Evolutionary conservation across 306 rosid genomes (phyloP).

Genomic region (Pyrus communis): DNA sequence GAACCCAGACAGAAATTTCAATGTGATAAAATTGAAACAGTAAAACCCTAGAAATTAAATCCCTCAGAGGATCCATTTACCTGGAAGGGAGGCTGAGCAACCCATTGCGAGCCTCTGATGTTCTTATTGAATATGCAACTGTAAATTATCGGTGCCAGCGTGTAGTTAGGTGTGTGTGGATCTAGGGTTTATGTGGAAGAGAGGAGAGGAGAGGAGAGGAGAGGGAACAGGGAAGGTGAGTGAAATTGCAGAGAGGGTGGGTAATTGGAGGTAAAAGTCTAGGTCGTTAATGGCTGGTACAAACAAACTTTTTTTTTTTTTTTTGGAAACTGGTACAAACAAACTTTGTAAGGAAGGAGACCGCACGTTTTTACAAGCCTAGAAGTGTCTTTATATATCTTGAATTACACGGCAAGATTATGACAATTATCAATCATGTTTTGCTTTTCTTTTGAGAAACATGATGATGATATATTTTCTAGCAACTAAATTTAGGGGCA

Average conservation of each 20-base stretch:
- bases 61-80: slow-evolving; percentile 24
- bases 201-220: background rate
- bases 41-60: background rate
- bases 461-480: too few species aligned
- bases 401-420: too few species aligned
- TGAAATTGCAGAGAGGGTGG: background rate
- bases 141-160: background rate
- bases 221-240: background rate
- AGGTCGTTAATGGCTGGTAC: slow-evolving; percentile 17
- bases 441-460: too few species aligned
- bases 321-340: background rate
- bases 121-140: background rate
- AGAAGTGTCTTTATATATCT: too few species aligned
- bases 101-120: slow-evolving; percentile 38
- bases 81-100: slow-evolving; percentile 72
- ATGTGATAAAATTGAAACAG: background rate
- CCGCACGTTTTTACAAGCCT: background rate
- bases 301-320: background rate
- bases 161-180: background rate
- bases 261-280: background rate
- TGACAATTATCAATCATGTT: too few species aligned
- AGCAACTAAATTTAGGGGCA: too few species aligned
- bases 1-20: background rate
- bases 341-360: background rate
- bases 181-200: background rate